phyloP scores from a whole-genome alignment of 2,329 filamentous ascomycete species.

The Cercospora nicotianae region DNA sequence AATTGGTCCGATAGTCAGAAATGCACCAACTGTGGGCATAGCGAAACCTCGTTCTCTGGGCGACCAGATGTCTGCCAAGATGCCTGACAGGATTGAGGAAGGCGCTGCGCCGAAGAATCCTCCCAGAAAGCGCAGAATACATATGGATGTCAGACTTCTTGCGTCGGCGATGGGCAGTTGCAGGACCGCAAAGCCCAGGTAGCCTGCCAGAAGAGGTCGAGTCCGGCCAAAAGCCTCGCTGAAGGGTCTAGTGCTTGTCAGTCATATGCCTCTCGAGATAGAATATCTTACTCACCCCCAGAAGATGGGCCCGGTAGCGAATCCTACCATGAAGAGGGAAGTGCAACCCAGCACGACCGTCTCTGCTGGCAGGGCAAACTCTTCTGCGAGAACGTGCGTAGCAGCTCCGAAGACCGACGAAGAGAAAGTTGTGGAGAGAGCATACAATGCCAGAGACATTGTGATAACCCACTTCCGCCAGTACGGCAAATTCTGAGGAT shows the following conservation, averaged over 20 bases:
- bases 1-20: slow-evolving; percentile 64
- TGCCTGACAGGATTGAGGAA: slow-evolving; percentile 48
- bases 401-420: slow-evolving; percentile 19
- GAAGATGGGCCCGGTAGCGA: slow-evolving; percentile 51
- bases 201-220: slow-evolving; percentile 40
- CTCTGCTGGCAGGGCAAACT: slow-evolving; percentile 14
- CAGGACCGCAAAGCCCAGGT: slow-evolving; percentile 40
- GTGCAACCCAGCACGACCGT: slow-evolving; percentile 42
- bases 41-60: slow-evolving; percentile 50
- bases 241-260: slow-evolving; percentile 38
- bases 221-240: slow-evolving; percentile 59
- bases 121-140: slow-evolving; percentile 48
- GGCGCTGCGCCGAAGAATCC: slow-evolving; percentile 46
- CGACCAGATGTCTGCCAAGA: slow-evolving; percentile 49
- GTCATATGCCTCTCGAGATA: background rate
- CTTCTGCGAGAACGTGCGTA: slow-evolving; percentile 6
- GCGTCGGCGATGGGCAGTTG: slow-evolving; percentile 45
- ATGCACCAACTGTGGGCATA: slow-evolving; percentile 62
- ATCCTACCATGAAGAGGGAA: slow-evolving; percentile 64
- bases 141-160: slow-evolving; percentile 45
- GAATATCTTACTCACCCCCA: slow-evolving; percentile 41
- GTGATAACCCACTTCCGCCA: slow-evolving; percentile 20
- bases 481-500: slow-evolving; percentile 18
- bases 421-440: slow-evolving; percentile 19
- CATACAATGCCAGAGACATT: slow-evolving; percentile 17